Percentiles rank a stretch among this genome's conserved stretches.
Conservation (phyloP, 2,329 filamentous ascomycete genomes). For the Monilinia polystroma region DNA sequence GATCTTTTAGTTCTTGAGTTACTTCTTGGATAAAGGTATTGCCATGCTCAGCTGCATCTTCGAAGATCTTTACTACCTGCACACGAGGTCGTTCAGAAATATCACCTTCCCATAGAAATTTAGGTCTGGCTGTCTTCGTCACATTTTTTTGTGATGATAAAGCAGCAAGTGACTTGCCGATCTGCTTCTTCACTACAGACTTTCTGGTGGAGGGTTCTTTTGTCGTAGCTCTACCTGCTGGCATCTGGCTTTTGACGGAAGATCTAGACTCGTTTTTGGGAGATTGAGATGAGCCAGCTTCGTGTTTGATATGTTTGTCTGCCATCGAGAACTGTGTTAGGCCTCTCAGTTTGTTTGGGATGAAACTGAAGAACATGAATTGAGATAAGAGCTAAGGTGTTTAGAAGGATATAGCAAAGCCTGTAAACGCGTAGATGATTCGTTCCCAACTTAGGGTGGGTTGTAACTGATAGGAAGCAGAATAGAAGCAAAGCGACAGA, state of each 20-base stretch:
- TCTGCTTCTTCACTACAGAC: neutral
- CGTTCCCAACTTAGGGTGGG: no score
- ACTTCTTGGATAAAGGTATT: neutral
- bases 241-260: neutral
- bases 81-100: neutral
- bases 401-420: no score
- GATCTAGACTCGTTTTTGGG: neutral
- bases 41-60: neutral
- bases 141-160: neutral
- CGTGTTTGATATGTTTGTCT: neutral
- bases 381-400: no score
- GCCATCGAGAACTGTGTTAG: neutral
- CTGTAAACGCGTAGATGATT: no score
- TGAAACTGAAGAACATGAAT: no score
- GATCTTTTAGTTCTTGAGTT: neutral
- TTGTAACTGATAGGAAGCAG: no score
- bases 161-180: neutral
- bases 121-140: neutral
- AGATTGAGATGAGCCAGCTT: neutral
- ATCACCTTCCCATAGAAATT: neutral
- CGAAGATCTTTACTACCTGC: neutral
- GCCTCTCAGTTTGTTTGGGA: no score
- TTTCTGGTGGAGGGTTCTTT: neutral
- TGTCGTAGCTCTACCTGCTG: neutral
- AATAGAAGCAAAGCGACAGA: no score